Evolutionary conservation across 345 rosid genomes (phyloP), one percentile per base, ranked within the genome.

Genomic region (Populus alba): DNA sequence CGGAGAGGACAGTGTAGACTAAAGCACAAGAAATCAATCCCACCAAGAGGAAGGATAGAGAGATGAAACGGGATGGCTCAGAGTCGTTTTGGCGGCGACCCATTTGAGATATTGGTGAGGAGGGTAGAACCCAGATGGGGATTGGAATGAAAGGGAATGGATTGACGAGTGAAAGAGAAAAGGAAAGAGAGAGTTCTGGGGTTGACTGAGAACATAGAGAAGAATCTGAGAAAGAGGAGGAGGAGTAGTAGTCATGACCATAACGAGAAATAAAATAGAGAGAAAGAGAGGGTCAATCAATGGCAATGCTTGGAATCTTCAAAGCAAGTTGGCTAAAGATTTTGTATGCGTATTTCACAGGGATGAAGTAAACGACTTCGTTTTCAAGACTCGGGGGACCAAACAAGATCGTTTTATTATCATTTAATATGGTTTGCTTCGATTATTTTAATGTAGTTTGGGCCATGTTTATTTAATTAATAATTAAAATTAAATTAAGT

Each of bases 1-100:
- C 39, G 35, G 97, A 89, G 72, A 92, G 77, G 78, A 91, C 82
- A n/a, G 92, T 84, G 88, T 94, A 96, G 79, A 87, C 92, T 53
- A 94, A 27, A 23, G 86, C 81, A 73, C 90, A 91, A 12, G 95
- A 90, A 81, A 91, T 78, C 53, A 89, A 79, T 66, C 88, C 93
- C 70, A 89, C 76, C 12, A 84, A 73, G 71, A 90, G 88, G 84
- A 90, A 90, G 27, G 85, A 63, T 61, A 84, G 75, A 77, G 89
- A 81, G 27, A 95, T 77, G 75, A 87, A 91, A 78, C 91, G 91
- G 81, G 89, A 79, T 71, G 89, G 66, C 33, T 92, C 93, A 2
- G 80, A 76, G 82, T 92, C 92, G 83, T 81, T 86, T 75, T 71
- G 89, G 81, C 87, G 81, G 71, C 95, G 97, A 88, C 86, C 89